Evolutionary conservation across 768 basidiomycete genomes (phyloP).

Genomic region (Artomyces pyxidatus): DNA sequence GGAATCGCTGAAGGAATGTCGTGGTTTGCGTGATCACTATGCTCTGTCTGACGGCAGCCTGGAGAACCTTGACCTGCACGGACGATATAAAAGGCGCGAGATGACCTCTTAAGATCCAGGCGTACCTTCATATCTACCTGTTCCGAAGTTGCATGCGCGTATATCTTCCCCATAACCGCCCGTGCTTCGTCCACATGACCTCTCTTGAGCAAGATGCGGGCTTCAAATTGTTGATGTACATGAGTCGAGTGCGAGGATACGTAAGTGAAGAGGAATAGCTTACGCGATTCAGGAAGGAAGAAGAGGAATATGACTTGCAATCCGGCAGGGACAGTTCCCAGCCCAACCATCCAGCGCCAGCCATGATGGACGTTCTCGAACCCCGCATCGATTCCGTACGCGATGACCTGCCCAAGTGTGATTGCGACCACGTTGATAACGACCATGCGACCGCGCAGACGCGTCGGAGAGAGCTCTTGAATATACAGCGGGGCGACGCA

Average conservation of each 20-base stretch:
- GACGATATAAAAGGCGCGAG: neutral
- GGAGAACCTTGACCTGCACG: conserved; percentile 46
- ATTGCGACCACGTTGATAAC: conserved; percentile 79
- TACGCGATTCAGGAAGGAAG: conserved; percentile 74
- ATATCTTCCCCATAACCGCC: conserved; percentile 56
- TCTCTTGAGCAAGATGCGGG: conserved; percentile 58
- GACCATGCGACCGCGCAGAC: conserved; percentile 68
- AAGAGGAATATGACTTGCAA: conserved; percentile 53
- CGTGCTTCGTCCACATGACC: conserved; percentile 44
- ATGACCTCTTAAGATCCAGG: neutral
- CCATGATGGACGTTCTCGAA: conserved; percentile 51
- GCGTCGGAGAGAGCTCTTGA: conserved; percentile 73
- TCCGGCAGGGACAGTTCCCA: conserved; percentile 62
- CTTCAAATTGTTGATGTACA: conserved; percentile 19
- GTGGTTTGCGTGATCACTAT: conserved; percentile 55
- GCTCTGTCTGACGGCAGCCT: conserved; percentile 50
- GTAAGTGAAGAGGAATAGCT: conserved; percentile 21
- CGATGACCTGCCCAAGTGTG: conserved; percentile 73
- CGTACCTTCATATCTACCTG: conserved; percentile 60
- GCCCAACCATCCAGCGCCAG: conserved; percentile 82
- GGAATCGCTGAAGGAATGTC: conserved; percentile 47
- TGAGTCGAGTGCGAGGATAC: neutral
- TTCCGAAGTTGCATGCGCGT: conserved; percentile 51
- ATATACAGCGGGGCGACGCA: conserved; percentile 80
- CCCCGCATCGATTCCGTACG: conserved; percentile 65